Evolutionary conservation across 345 rosid genomes (phyloP).

Genomic region (Brassica juncea): DNA sequence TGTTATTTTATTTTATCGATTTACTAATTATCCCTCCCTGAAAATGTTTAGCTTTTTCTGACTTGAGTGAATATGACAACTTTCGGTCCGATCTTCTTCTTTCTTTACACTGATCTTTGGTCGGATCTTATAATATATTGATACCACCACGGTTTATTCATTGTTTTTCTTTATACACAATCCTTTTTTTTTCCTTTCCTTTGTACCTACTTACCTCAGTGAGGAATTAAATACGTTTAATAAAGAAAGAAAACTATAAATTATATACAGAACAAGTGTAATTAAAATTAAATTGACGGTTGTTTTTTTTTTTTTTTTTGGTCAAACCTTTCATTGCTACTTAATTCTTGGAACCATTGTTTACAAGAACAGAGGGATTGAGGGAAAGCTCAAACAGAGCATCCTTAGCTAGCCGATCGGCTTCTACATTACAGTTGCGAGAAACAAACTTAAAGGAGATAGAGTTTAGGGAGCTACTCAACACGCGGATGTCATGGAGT

Average conservation of each 20-base stretch:
- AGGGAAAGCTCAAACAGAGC: no score
- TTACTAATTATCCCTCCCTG: background rate
- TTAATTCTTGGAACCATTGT: no score
- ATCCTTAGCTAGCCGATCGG: no score
- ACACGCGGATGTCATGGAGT: no score
- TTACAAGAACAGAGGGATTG: no score
- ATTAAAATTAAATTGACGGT: background rate
- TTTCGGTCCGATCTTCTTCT: constrained; percentile 32
- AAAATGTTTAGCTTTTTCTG: constrained; percentile 13
- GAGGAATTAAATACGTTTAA: background rate
- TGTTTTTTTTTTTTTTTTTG: no score
- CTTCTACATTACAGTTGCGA: no score
- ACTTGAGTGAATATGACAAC: constrained; percentile 16
- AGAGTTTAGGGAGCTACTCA: no score
- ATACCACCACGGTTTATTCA: constrained; percentile 1
- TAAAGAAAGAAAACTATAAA: background rate
- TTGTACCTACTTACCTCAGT: background rate
- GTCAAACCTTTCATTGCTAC: no score
- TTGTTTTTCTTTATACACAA: background rate
- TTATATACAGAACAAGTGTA: background rate
- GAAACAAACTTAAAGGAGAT: no score
- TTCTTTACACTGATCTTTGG: background rate
- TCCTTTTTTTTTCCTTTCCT: background rate
- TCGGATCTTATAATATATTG: background rate
- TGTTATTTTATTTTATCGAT: background rate